phyloP scores from a whole-genome alignment of 2,329 filamentous ascomycete genomes.

The Beauveria medogensis region DNA sequence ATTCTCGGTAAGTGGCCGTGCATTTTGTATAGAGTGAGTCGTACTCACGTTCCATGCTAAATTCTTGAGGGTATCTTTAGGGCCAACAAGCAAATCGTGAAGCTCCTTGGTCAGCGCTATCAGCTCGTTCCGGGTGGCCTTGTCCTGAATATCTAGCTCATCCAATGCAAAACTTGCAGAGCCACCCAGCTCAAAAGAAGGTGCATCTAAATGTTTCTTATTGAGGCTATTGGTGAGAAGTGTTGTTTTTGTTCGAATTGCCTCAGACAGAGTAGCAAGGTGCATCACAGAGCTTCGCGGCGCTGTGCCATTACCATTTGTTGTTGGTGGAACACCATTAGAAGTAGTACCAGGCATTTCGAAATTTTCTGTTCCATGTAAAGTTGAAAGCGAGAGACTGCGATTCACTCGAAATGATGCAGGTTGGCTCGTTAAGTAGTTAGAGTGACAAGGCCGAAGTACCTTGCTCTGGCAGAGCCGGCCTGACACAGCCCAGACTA shows the following conservation, averaged over 20 bases:
- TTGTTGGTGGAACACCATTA: not conserved
- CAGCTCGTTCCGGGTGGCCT: constrained; percentile 14
- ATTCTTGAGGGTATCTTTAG: constrained; percentile 13
- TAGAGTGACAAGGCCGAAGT: not conserved
- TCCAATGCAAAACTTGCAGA: constrained; percentile 15
- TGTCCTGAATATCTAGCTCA: not conserved
- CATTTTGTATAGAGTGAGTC: no score
- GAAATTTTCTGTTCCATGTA: not conserved
- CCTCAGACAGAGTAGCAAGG: constrained; percentile 13
- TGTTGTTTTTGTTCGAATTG: constrained; percentile 16
- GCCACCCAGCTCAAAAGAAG: constrained; percentile 16
- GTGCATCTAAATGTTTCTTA: constrained; percentile 15
- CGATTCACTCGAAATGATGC: not conserved
- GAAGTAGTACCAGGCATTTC: not conserved
- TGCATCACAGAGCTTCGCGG: constrained; percentile 11
- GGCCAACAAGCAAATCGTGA: constrained; percentile 16
- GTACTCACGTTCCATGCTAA: constrained; percentile 8
- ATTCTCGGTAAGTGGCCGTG: not conserved
- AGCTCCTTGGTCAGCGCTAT: constrained; percentile 17
- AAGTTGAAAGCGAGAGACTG: not conserved
- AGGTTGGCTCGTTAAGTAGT: not conserved
- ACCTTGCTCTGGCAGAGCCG: not conserved
- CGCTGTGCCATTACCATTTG: not conserved
- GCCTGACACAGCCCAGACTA: not conserved
- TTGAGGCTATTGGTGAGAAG: constrained; percentile 13